These are phyloP conservation scores for Morella rubra DNA, from an alignment of 306 rosid species.

Conservation along the genomic window DNA sequence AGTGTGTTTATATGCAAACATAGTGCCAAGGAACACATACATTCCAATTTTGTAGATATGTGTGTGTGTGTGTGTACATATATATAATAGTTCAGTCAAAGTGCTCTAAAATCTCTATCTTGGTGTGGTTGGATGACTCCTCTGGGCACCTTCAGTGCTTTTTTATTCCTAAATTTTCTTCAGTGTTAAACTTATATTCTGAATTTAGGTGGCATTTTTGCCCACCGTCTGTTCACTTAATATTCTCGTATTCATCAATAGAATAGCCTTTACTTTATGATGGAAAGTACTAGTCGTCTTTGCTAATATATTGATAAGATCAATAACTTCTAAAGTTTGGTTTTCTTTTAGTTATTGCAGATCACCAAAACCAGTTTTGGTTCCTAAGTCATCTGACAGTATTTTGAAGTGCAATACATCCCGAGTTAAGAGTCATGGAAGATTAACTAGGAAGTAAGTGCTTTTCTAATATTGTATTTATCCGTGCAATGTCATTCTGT, in stretches of 20 bases:
- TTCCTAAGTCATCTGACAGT: constrained; percentile 36
- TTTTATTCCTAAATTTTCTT: neutral
- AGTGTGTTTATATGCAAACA: neutral
- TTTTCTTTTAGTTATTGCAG: constrained; percentile 33
- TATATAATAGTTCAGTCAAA: neutral
- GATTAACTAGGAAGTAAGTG: constrained; percentile 78
- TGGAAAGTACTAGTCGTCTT: neutral
- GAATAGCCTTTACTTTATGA: neutral
- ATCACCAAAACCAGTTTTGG: constrained; percentile 40
- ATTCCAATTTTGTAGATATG: neutral
- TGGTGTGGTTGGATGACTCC: neutral
- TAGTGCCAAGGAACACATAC: neutral
- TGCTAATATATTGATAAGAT: neutral
- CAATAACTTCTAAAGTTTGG: neutral
- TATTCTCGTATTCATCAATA: neutral
- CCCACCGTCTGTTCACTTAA: neutral
- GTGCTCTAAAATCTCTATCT: neutral
- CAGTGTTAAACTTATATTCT: neutral
- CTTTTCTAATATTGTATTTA: constrained; percentile 4
- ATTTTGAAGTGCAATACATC: constrained; percentile 53
- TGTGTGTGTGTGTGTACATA: neutral
- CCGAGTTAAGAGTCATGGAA: constrained; percentile 72
- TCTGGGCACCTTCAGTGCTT: neutral
- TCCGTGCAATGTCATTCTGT: neutral
- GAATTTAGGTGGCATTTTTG: neutral